A percentile compares a stretch with the other conserved stretches of the same genome.
These are phyloP conservation scores for Cladosporium sphaerospermum DNA, from an alignment of 2,329 filamentous ascomycete species.

Conservation along the genomic window DNA sequence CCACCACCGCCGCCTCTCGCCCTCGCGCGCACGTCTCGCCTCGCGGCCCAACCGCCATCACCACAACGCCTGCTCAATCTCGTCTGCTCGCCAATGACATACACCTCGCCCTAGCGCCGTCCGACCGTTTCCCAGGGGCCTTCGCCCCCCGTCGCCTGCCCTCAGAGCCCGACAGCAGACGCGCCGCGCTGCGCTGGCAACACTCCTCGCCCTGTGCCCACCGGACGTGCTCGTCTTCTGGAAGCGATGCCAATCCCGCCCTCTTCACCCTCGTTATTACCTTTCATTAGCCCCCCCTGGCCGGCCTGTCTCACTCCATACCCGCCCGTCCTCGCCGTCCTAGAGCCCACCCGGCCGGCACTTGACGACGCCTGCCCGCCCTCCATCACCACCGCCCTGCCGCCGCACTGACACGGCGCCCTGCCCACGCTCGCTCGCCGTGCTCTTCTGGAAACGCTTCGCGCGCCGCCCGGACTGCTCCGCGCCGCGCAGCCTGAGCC, in stretches of 20 bases:
- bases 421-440: background rate
- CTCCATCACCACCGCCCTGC: background rate
- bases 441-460: slow-evolving; percentile 4
- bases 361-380: slow-evolving; percentile 1
- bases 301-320: slow-evolving; percentile 6
- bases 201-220: slow-evolving; percentile 6
- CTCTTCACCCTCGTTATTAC: slow-evolving; percentile 13
- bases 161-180: slow-evolving; percentile 1
- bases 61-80: slow-evolving; percentile 7
- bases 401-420: background rate
- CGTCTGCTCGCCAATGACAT: slow-evolving; percentile 12
- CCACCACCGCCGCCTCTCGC: background rate
- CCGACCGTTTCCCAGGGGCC: background rate
- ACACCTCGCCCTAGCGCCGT: slow-evolving; percentile 4
- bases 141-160: background rate
- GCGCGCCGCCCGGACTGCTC: slow-evolving; percentile 1
- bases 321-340: slow-evolving; percentile 4
- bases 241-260: slow-evolving; percentile 11
- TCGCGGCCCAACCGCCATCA: slow-evolving; percentile 1
- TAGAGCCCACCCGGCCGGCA: slow-evolving; percentile 4
- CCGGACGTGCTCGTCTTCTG: slow-evolving; percentile 3
- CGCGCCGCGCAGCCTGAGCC: background rate
- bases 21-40: slow-evolving; percentile 9
- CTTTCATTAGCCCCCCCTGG: slow-evolving; percentile 13
- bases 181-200: slow-evolving; percentile 10